These are phyloP conservation scores for Dentipellis sp. DNA, from an alignment of 768 basidiomycete species.

Conservation along the genomic window DNA sequence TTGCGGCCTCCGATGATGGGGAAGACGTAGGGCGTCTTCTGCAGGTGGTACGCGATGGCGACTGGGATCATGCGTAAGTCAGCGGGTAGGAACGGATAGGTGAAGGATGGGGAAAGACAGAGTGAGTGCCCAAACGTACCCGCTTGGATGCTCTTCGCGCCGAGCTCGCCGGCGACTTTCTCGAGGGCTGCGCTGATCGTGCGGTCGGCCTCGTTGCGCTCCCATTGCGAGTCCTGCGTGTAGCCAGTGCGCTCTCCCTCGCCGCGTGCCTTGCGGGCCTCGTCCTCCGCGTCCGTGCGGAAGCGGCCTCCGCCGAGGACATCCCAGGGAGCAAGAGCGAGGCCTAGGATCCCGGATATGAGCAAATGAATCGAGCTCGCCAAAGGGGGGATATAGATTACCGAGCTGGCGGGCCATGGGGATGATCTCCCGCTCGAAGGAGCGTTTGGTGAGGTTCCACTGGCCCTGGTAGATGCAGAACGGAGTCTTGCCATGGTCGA, in stretches of 20 bases:
- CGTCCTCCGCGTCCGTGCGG: slow-evolving; percentile 30
- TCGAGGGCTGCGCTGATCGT: slow-evolving; percentile 5
- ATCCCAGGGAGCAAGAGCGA: slow-evolving; percentile 24
- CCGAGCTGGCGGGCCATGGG: slow-evolving; percentile 24
- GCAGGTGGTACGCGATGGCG: too few species aligned
- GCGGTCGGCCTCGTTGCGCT: slow-evolving; percentile 10
- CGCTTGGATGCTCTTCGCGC: slow-evolving; percentile 21
- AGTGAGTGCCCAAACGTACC: neutral
- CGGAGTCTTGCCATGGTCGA: slow-evolving; percentile 27
- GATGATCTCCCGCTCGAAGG: slow-evolving; percentile 34
- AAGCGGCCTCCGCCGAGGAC: slow-evolving; percentile 32
- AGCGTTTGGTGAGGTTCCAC: slow-evolving; percentile 23
- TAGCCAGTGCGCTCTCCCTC: slow-evolving; percentile 25
- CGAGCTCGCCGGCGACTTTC: slow-evolving; percentile 22
- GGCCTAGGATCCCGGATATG: too few species aligned
- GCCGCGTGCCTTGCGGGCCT: slow-evolving; percentile 18
- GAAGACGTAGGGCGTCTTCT: too few species aligned
- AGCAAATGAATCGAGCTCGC: too few species aligned
- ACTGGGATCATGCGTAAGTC: too few species aligned
- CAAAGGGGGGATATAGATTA: neutral
- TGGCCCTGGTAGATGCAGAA: slow-evolving; percentile 35
- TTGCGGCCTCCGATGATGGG: too few species aligned
- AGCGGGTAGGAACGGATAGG: too few species aligned
- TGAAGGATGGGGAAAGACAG: too few species aligned
- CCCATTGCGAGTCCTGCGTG: neutral